Conservation (phyloP, 1,284 basidiomycete genomes). For the Leccinum proliferum region DNA sequence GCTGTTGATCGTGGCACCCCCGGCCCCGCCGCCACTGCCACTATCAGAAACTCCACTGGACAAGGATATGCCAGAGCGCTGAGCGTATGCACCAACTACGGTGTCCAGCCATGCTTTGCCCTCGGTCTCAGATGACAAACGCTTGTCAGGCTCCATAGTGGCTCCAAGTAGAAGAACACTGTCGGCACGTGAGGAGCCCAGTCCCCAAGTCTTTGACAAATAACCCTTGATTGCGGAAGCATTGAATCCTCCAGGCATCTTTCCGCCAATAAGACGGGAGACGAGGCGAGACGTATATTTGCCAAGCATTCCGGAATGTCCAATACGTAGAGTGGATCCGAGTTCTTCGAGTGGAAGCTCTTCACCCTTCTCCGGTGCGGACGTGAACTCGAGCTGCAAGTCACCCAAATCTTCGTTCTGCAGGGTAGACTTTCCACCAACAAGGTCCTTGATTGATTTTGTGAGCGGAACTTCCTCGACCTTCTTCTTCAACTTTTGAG, state of each 20-base stretch:
- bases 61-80: constrained; percentile 85
- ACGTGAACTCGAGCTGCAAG: constrained; percentile 84
- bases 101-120: constrained; percentile 93
- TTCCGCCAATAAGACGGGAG: constrained; percentile 88
- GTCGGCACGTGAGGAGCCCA: constrained; percentile 87
- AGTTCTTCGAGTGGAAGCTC: constrained; percentile 96
- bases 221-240: constrained; percentile 88
- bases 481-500: constrained; percentile 97
- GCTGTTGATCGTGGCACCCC: constrained; percentile 90
- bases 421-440: constrained; percentile 96
- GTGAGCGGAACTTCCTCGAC: constrained; percentile 85
- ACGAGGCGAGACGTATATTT: constrained; percentile 94
- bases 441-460: constrained; percentile 98
- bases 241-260: constrained; percentile 99
- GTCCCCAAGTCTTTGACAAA: constrained; percentile 89
- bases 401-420: constrained; percentile 97
- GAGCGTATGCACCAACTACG: constrained; percentile 81
- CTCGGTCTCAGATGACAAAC: constrained; percentile 87
- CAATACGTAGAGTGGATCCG: constrained; percentile 78
- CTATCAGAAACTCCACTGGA: constrained; percentile 60
- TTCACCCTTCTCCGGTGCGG: constrained; percentile 96
- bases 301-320: constrained; percentile 84
- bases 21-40: constrained; percentile 56
- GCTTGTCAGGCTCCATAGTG: constrained; percentile 92
- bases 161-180: constrained; percentile 89